Base-by-base conservation (phyloP, 2,329 filamentous ascomycete species). In the Hypoxylon sp. region DNA sequence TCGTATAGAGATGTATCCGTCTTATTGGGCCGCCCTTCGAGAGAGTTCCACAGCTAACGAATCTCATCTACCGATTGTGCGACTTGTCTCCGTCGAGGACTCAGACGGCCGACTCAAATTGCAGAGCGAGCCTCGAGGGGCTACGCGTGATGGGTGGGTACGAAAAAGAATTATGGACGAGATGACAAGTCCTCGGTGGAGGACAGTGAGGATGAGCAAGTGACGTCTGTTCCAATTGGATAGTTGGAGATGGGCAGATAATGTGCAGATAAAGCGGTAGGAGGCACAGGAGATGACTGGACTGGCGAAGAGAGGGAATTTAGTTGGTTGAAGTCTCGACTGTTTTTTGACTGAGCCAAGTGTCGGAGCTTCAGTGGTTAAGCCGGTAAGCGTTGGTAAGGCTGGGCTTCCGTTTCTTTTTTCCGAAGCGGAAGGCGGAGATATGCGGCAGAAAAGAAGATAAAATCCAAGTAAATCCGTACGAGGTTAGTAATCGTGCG, bases 1-100 rank as follows among this genome's bases (percentile, higher is more conserved):
- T 43, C 8, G 43, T 15, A 38, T 29, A 26, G 40, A 38, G 37
- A 31, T 27, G 27, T 55, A 20, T 29, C n/a, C 20, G 8, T 48
- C 40, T 58, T 49, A 61, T 63, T 63, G 58, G 61, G 17, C 43
- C 37, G 46, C 26, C n/a, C 20, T 33, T 31, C 33, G 21, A 31
- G 26, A 38, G 3, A 63, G 58, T 61, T 61, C 54, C 58, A 63
- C 61, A 51, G 48, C 55, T 58, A 51, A 58, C 40, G 48, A 31
- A 54, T 53, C 37, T 51, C 33, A 61, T 58, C 48, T 48, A 51
- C 48, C 26, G 33, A 43, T 46, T 53, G 60, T 60, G 57, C 45
- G 40, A 61, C 50, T 58, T 7, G n/a, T n/a, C n/a, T 10, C 45
- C 31, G 31, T 48, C 24, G 51, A 37, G 50, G 26, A 48, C 11